phyloP scores from a whole-genome alignment of 1,284 basidiomycete genomes.

The Naganishia cerealis region DNA sequence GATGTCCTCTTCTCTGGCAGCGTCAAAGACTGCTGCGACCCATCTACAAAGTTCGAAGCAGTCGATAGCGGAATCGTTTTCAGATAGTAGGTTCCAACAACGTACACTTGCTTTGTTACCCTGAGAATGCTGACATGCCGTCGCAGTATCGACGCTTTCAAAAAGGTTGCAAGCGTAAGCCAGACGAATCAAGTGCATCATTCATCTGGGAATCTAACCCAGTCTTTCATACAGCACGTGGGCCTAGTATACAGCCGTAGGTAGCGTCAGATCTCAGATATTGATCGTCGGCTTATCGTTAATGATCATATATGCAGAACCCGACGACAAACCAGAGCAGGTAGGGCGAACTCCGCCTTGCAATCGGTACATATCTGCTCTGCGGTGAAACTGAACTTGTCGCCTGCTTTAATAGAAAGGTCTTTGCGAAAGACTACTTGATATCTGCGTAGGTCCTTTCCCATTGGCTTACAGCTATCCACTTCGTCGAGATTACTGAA shows the following conservation, averaged over 20 bases:
- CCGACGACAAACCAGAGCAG: constrained; percentile 41
- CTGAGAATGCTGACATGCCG: neutral
- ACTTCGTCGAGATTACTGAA: neutral
- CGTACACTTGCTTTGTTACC: neutral
- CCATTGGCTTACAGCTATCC: too few relatives aligned
- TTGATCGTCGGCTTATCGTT: constrained; percentile 1
- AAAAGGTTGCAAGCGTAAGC: constrained; percentile 51
- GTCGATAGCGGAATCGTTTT: constrained; percentile 41
- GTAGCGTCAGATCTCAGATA: constrained; percentile 13
- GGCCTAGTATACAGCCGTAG: constrained; percentile 48
- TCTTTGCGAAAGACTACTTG: constrained; percentile 42
- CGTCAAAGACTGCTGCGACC: neutral
- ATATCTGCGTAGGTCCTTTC: constrained; percentile 44
- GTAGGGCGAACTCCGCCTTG: constrained; percentile 30
- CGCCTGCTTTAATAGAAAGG: constrained; percentile 35
- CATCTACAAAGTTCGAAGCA: constrained; percentile 37
- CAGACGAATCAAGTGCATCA: neutral
- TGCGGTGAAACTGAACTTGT: neutral
- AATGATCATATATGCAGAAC: constrained; percentile 34
- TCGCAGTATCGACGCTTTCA: constrained; percentile 45
- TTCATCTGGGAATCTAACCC: neutral
- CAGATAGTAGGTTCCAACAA: constrained; percentile 41
- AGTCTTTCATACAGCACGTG: constrained; percentile 41
- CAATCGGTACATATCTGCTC: neutral
- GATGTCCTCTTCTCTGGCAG: neutral